phyloP scores from a whole-genome alignment of 495 filamentous ascomycete genomes.

The Podospora sp. region DNA sequence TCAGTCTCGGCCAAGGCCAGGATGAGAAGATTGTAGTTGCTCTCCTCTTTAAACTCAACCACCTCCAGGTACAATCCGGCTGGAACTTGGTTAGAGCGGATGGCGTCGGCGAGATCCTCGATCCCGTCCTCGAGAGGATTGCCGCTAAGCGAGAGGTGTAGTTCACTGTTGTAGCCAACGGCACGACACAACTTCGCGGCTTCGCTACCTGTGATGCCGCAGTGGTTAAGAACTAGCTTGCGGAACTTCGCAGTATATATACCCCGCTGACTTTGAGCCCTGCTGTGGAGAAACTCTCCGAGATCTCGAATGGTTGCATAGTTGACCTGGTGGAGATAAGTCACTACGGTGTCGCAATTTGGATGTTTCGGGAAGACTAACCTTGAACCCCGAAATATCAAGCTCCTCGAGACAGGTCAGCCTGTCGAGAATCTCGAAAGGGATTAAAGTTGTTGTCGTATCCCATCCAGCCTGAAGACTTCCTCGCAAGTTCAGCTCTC shows the following conservation, averaged over 20 bases:
- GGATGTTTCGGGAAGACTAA: conserved; percentile 34
- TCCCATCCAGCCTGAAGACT: conserved; percentile 74
- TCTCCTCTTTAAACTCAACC: conserved; percentile 79
- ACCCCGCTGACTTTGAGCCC: conserved; percentile 61
- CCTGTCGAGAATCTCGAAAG: conserved; percentile 25
- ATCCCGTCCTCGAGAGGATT: conserved; percentile 80
- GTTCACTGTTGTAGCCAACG: conserved; percentile 64
- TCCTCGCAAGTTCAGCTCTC: conserved; percentile 70
- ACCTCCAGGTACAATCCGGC: conserved; percentile 77
- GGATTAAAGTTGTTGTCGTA: conserved; percentile 28
- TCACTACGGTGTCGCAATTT: background rate
- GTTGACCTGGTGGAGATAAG: conserved; percentile 46
- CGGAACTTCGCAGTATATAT: conserved; percentile 66
- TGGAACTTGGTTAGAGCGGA: conserved; percentile 66
- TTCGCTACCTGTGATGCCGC: conserved; percentile 74
- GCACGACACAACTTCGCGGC: conserved; percentile 78
- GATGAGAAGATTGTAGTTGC: conserved; percentile 72
- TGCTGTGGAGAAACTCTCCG: conserved; percentile 32
- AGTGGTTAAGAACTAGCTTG: conserved; percentile 74
- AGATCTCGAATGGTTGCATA: conserved; percentile 61
- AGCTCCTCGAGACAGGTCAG: conserved; percentile 50
- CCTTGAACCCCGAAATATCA: conserved; percentile 73
- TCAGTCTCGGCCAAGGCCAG: conserved; percentile 71
- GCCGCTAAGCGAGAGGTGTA: conserved; percentile 78
- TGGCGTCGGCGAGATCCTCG: conserved; percentile 66